Conservation (phyloP, 257 asterid genomes). For the Ophiorrhiza pumila region DNA sequence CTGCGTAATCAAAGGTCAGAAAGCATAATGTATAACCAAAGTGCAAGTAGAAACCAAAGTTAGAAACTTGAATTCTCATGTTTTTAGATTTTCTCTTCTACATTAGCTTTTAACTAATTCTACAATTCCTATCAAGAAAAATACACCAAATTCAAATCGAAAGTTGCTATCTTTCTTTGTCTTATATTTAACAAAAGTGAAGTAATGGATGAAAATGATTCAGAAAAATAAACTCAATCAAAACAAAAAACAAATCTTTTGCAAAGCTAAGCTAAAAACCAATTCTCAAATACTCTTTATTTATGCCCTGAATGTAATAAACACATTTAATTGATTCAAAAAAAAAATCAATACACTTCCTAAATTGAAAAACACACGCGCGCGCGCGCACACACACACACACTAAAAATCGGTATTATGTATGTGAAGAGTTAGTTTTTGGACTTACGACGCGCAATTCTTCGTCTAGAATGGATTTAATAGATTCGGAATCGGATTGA, state of each 20-base stretch:
- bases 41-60: not conserved
- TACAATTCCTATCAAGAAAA: not conserved
- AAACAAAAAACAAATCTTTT: not conserved
- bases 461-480: slow-evolving; percentile 53
- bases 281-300: not conserved
- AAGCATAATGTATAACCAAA: not conserved
- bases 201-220: not conserved
- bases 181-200: too few species aligned
- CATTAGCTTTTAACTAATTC: not conserved
- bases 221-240: not conserved
- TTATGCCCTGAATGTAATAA: not conserved
- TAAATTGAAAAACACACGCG: not conserved
- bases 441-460: slow-evolving; percentile 74
- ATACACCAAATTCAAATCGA: not conserved
- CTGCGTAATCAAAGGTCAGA: not conserved
- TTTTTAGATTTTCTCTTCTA: not conserved
- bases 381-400: too few species aligned
- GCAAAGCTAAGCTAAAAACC: not conserved
- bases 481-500: slow-evolving; percentile 37
- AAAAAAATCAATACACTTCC: too few species aligned
- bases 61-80: not conserved
- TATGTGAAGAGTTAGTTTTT: not conserved
- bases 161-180: too few species aligned
- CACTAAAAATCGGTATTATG: too few species aligned
- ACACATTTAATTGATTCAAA: not conserved